phyloP scores from a whole-genome alignment of 2,329 filamentous ascomycete species.

The Diplodia intermedia region DNA sequence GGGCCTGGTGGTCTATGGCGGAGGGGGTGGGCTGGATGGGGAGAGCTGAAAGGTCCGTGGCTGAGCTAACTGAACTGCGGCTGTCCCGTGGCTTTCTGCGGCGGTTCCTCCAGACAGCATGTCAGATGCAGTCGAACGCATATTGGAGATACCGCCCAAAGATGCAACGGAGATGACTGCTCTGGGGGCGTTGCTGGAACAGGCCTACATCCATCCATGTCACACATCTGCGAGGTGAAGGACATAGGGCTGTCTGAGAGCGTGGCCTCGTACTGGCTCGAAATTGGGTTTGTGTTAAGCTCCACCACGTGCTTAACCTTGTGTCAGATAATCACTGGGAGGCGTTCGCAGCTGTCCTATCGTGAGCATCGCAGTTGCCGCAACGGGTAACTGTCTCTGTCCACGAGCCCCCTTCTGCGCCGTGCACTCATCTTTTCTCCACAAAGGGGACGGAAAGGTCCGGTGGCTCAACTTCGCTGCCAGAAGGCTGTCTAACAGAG shows the following conservation, averaged over 20 bases:
- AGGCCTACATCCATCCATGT: no score
- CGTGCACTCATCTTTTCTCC: background rate
- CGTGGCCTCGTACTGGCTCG: background rate
- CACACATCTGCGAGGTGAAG: no score
- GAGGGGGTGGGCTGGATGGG: background rate
- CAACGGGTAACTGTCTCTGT: background rate
- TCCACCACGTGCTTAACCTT: background rate
- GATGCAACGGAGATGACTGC: background rate
- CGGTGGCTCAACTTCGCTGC: background rate
- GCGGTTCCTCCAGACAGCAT: background rate
- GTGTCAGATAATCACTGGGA: background rate
- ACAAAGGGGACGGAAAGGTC: background rate
- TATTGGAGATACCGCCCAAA: background rate
- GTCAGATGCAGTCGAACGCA: background rate
- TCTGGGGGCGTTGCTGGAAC: background rate
- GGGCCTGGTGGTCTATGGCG: background rate
- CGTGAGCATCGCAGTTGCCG: background rate
- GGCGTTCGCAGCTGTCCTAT: background rate
- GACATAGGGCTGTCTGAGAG: background rate
- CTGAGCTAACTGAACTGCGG: background rate
- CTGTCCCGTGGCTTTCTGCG: background rate
- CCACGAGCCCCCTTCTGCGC: background rate
- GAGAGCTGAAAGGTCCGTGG: background rate
- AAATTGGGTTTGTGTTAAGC: background rate
- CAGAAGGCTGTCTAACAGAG: background rate